These are phyloP conservation scores for Butyriboletus loyo DNA, from an alignment of 768 basidiomycete genomes.

Conservation along the genomic window DNA sequence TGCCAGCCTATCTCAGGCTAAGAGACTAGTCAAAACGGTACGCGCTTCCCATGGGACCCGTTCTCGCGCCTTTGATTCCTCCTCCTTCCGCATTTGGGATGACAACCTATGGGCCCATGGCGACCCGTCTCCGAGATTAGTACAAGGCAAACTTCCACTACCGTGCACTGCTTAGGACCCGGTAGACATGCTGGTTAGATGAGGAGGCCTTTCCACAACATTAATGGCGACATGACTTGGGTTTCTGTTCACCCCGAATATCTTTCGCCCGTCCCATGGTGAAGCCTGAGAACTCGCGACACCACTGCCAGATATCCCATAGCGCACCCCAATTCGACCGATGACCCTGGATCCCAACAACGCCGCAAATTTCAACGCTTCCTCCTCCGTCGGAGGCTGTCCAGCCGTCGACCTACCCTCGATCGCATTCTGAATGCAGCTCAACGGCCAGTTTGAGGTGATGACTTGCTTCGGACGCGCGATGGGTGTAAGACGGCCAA, in stretches of 20 bases:
- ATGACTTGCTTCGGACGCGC: conserved; percentile 8
- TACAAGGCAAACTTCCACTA: background rate
- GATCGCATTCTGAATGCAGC: conserved; percentile 14
- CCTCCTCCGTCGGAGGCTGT: conserved; percentile 39
- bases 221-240: background rate
- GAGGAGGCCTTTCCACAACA: background rate
- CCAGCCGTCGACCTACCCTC: conserved; percentile 14
- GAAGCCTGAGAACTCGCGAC: conserved; percentile 34
- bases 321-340: conserved; percentile 31
- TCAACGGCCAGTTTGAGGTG: conserved; percentile 7
- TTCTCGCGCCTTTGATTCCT: too few species aligned
- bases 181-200: conserved; percentile 12
- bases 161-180: background rate
- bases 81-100: too few species aligned
- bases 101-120: too few species aligned
- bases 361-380: conserved; percentile 52
- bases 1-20: too few species aligned
- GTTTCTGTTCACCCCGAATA: conserved; percentile 5
- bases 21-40: too few species aligned
- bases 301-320: conserved; percentile 24
- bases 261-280: conserved; percentile 35
- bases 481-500: conserved; percentile 16
- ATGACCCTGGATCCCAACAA: conserved; percentile 45
- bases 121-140: too few species aligned
- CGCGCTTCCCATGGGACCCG: too few species aligned